A percentile compares a stretch with the other conserved stretches of the same genome.
Evolutionary conservation across 202 grass and related monocot species (phyloP).

Genomic region (Musa balbisiana): DNA sequence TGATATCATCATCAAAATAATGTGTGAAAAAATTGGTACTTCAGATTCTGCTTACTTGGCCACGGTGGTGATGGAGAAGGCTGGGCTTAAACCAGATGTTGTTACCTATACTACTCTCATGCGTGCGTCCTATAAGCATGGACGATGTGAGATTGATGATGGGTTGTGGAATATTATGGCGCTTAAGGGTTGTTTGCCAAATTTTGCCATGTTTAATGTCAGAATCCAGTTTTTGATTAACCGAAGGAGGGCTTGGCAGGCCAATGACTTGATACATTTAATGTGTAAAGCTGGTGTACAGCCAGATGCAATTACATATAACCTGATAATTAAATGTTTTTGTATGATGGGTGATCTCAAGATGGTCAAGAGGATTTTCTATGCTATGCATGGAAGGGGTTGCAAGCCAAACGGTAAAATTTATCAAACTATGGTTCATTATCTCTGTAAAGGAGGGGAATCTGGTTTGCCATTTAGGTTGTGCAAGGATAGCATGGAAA

Average conservation of each 20-base stretch:
- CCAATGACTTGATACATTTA: slow-evolving; percentile 47
- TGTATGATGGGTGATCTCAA: slow-evolving; percentile 64
- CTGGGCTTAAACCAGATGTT: slow-evolving; percentile 49
- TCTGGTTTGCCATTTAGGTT: slow-evolving; percentile 61
- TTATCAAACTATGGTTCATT: slow-evolving; percentile 96
- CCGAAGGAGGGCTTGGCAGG: slow-evolving; percentile 56
- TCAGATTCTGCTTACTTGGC: slow-evolving; percentile 39
- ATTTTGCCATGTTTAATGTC: slow-evolving; percentile 74
- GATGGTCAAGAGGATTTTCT: slow-evolving; percentile 75
- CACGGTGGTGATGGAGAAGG: slow-evolving; percentile 59
- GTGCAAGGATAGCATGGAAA: slow-evolving; percentile 78
- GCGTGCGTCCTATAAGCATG: slow-evolving; percentile 53
- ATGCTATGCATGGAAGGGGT: slow-evolving; percentile 56
- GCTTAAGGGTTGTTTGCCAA: slow-evolving; percentile 59
- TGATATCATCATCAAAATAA: slow-evolving; percentile 67
- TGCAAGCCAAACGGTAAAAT: slow-evolving; percentile 62
- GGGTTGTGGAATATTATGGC: slow-evolving; percentile 94
- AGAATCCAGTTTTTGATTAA: slow-evolving; percentile 85
- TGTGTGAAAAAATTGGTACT: slow-evolving; percentile 61
- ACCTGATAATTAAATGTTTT: slow-evolving; percentile 87
- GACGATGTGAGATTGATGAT: slow-evolving; percentile 55
- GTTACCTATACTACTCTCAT: slow-evolving; percentile 78
- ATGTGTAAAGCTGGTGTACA: slow-evolving; percentile 47
- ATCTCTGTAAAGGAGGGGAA: slow-evolving; percentile 59
- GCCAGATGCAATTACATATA: slow-evolving; percentile 75